These are phyloP conservation scores for Poterioochromonas sp. DNA, from an alignment of 352 stramenopile species.

Conservation along the genomic window DNA sequence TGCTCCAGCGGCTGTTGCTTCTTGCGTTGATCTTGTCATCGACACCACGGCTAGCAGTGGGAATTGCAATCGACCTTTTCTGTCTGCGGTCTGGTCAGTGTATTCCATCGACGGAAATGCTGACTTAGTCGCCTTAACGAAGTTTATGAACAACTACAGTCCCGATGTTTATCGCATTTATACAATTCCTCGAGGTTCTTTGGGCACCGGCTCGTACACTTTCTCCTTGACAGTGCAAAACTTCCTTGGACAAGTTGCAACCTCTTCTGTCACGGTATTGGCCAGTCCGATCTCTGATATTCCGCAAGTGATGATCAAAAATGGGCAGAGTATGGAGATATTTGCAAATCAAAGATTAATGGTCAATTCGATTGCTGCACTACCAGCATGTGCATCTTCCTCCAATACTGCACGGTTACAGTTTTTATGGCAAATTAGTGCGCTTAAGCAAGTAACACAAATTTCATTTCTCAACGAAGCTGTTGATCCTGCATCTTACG, in stretches of 20 bases:
- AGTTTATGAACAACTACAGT: no score
- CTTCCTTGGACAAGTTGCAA: background rate
- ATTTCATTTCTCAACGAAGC: no score
- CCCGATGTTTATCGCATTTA: background rate
- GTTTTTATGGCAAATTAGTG: no score
- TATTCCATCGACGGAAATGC: background rate
- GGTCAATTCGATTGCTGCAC: no score
- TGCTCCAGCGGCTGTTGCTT: no score
- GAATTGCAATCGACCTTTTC: background rate
- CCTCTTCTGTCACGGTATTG: background rate
- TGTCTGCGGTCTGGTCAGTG: background rate
- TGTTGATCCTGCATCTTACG: no score
- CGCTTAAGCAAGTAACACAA: no score
- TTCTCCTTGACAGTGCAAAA: background rate
- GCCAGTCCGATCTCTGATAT: background rate
- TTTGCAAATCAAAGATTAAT: no score
- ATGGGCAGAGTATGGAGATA: no score
- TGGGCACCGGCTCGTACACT: background rate
- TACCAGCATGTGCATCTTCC: no score
- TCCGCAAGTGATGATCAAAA: background rate
- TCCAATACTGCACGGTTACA: no score
- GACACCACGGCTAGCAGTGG: background rate
- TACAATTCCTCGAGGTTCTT: background rate
- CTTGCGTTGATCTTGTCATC: background rate
- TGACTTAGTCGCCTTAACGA: background rate